Evolutionary conservation across 345 rosid species (phyloP).

Genomic region (Citrus inodora): DNA sequence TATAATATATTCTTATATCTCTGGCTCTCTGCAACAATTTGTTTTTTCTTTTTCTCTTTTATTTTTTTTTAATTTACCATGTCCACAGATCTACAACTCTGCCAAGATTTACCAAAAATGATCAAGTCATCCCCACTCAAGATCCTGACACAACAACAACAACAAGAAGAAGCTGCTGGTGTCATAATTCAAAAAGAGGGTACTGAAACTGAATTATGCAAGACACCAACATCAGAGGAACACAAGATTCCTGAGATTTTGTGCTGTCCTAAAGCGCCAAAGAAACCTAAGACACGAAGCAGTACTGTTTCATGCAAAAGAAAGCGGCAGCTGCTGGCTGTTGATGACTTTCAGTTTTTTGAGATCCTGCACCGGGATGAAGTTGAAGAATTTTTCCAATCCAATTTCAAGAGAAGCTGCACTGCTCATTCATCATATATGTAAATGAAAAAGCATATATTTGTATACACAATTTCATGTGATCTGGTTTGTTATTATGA

Average conservation of each 20-base stretch:
- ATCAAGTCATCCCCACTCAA: conserved; percentile 10
- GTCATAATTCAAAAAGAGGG: background rate
- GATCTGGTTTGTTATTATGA: background rate
- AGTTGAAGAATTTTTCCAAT: conserved; percentile 15
- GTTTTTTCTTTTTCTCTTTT: background rate
- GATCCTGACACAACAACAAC: conserved; percentile 15
- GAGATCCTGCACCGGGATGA: conserved; percentile 24
- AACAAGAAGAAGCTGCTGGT: background rate
- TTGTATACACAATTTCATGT: background rate
- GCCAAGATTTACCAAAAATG: conserved; percentile 22
- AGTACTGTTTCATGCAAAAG: conserved; percentile 15
- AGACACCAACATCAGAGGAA: conserved; percentile 27
- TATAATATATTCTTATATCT: too few relatives aligned
- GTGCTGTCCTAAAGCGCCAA: conserved; percentile 28
- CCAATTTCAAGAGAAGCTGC: conserved; percentile 19
- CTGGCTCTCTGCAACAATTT: background rate
- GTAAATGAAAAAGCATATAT: background rate
- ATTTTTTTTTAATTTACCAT: conserved; percentile 11
- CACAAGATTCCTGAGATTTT: conserved; percentile 20
- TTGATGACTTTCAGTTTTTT: conserved; percentile 18
- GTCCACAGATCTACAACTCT: conserved; percentile 33
- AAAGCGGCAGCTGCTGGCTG: background rate
- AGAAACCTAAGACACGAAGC: conserved; percentile 14
- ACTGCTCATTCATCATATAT: background rate
- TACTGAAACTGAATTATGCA: background rate